Evolutionary conservation across 768 basidiomycete species (phyloP).

Genomic region (Nidularia sp.): DNA sequence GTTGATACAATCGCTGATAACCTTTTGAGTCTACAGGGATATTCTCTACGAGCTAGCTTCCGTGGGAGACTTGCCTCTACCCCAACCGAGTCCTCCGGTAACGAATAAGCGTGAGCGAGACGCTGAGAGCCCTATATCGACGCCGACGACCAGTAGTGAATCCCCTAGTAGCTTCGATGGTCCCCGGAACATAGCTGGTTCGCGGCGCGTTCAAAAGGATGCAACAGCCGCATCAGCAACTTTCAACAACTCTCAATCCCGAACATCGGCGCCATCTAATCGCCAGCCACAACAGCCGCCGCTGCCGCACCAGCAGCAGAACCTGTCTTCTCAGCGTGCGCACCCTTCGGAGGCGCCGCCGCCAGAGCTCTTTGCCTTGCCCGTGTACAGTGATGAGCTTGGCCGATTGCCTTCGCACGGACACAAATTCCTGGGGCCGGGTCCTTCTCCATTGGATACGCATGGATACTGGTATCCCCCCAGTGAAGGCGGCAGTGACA

Average conservation of each 20-base stretch:
- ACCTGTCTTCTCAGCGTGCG: not conserved
- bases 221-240: not conserved
- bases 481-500: too few relatives aligned
- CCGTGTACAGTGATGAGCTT: conserved; percentile 60
- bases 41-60: conserved; percentile 69
- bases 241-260: too few relatives aligned
- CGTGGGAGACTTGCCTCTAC: conserved; percentile 68
- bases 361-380: conserved; percentile 28
- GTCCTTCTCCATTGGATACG: conserved; percentile 2
- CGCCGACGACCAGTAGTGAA: not conserved
- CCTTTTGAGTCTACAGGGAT: conserved; percentile 40
- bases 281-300: conserved; percentile 5
- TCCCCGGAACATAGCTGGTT: conserved; percentile 32
- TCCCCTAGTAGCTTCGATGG: conserved; percentile 4
- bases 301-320: not conserved
- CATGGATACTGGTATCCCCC: conserved; percentile 4
- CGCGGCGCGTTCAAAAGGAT: conserved; percentile 21
- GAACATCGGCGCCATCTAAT: too few relatives aligned
- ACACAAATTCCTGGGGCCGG: conserved; percentile 14
- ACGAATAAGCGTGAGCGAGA: conserved; percentile 63
- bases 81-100: conserved; percentile 44
- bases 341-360: not conserved
- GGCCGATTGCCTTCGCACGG: conserved; percentile 44
- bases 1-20: too few relatives aligned
- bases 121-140: conserved; percentile 40